phyloP scores from a whole-genome alignment of 2,329 filamentous ascomycete genomes.

The Xylariaceae sp. region DNA sequence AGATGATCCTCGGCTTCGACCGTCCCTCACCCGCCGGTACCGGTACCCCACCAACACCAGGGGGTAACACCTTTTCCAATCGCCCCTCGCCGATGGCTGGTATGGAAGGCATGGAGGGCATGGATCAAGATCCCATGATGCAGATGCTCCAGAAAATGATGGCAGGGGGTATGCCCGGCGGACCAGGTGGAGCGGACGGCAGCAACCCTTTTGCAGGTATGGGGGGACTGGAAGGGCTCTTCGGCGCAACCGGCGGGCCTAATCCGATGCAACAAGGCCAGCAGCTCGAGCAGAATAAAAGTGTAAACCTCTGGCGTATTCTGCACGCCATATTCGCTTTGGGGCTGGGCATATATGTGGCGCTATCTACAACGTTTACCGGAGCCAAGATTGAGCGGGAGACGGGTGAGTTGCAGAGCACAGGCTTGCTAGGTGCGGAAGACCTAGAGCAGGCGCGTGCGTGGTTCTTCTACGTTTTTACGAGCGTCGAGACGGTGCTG shows the following conservation, averaged over 20 bases:
- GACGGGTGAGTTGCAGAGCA: conserved; percentile 45
- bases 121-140: conserved; percentile 70
- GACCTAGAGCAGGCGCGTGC: conserved; percentile 48
- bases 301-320: conserved; percentile 69
- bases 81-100: conserved; percentile 38
- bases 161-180: conserved; percentile 43
- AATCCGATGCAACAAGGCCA: conserved; percentile 38
- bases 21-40: conserved; percentile 39
- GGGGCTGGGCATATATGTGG: conserved; percentile 73
- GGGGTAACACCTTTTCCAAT: conserved; percentile 33
- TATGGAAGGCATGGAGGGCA: conserved; percentile 38
- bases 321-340: conserved; percentile 77
- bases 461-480: conserved; percentile 81
- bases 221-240: conserved; percentile 37
- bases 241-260: conserved; percentile 45
- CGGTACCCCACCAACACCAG: conserved; percentile 17
- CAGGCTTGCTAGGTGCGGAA: conserved; percentile 36
- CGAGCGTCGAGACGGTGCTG: conserved; percentile 75
- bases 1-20: conserved; percentile 68
- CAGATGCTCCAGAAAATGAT: conserved; percentile 76
- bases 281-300: conserved; percentile 44
- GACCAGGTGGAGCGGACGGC: conserved; percentile 47
- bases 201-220: conserved; percentile 45
- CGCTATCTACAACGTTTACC: conserved; percentile 70
- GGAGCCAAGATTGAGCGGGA: conserved; percentile 69